Conservation (phyloP, 2,329 filamentous ascomycete species). For the Gnomoniopsis sp. region DNA sequence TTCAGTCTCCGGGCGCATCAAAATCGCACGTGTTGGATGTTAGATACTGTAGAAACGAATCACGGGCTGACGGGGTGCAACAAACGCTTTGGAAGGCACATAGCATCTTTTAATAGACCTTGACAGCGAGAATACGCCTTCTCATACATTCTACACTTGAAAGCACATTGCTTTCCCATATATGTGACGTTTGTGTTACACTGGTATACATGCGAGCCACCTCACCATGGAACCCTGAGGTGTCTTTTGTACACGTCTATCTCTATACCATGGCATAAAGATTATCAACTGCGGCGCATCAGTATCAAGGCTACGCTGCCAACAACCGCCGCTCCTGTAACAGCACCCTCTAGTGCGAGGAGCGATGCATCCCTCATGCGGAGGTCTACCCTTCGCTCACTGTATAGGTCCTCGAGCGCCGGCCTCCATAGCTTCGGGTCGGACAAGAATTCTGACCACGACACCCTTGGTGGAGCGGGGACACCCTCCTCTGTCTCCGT, state of each 20-base stretch:
- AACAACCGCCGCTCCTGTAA: slow-evolving; percentile 61
- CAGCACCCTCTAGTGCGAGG: slow-evolving; percentile 64
- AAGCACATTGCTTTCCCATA: background rate
- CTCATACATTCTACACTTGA: background rate
- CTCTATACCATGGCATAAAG: slow-evolving; percentile 15
- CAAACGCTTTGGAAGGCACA: slow-evolving; percentile 3
- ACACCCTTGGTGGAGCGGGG: slow-evolving; percentile 14
- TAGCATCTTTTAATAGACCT: slow-evolving; percentile 17
- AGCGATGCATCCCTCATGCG: slow-evolving; percentile 68
- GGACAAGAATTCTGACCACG: slow-evolving; percentile 42
- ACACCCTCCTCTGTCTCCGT: slow-evolving; percentile 16
- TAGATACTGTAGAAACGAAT: slow-evolving; percentile 11
- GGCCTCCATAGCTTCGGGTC: slow-evolving; percentile 46
- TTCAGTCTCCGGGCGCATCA: background rate
- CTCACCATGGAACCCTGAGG: background rate
- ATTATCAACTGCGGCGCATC: slow-evolving; percentile 33
- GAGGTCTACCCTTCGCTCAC: slow-evolving; percentile 60
- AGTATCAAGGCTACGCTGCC: slow-evolving; percentile 50
- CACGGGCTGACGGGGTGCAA: slow-evolving; percentile 10
- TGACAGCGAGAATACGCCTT: slow-evolving; percentile 8
- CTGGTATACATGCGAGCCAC: background rate
- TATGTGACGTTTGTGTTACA: background rate
- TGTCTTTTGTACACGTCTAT: slow-evolving; percentile 8
- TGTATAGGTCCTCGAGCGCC: slow-evolving; percentile 56
- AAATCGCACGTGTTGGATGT: slow-evolving; percentile 9